Base-by-base conservation (phyloP, 139 green algal species). In the Chlorella sp. region DNA sequence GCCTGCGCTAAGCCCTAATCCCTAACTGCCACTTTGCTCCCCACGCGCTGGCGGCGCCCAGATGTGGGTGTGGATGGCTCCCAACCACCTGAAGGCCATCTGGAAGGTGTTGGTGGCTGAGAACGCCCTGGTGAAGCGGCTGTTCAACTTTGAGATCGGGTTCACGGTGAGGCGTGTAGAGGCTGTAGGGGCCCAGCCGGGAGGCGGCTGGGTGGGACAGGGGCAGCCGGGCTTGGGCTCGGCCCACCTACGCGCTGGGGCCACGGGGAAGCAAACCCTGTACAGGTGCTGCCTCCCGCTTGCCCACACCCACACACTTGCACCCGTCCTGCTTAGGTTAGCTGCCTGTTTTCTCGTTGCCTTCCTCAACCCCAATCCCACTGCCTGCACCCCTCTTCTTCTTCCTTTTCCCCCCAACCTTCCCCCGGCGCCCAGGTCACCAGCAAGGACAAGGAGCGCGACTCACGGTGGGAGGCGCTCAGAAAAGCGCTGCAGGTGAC, bases 61-160 rank as follows among this genome's bases (percentile, higher is more conserved):
- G 83, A 89, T 89, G 85, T 89, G 86, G 86, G 86, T 89, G 61
- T 90, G 86, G 86, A 42, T 69, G 40, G 73, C 79, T 0, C 77
- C 77, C 21, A 90, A 91, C 69, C 81, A 90, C 42, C 7, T 91
- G 21, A 91, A 90, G 48, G 78, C 77, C 48, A 91, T 91, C 32
- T 91, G 87, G 69, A 80, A 90, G 53, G 87, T 91, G 53, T 24
- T 81, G 24, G 48, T 91, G 42, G 60, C 78, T 21, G 78, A 90
- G 57, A 84, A 37, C 26, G 19, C 34, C 18, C 48, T 90, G 28
- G n/a, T 81, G 11, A 81, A 89, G 69, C 19, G 24, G 28, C 78
- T 92, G 73, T 78, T 80, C 85, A 76, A 89, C 24, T 86, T 92
- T 79, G 89, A 88, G 69, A 88, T 88, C 14, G 68, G 68, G 19